A percentile compares a stretch with the other conserved stretches of the same genome.
Conservation (phyloP, 805 yeast species). For the Zygosaccharomyces kombuchaensis region DNA sequence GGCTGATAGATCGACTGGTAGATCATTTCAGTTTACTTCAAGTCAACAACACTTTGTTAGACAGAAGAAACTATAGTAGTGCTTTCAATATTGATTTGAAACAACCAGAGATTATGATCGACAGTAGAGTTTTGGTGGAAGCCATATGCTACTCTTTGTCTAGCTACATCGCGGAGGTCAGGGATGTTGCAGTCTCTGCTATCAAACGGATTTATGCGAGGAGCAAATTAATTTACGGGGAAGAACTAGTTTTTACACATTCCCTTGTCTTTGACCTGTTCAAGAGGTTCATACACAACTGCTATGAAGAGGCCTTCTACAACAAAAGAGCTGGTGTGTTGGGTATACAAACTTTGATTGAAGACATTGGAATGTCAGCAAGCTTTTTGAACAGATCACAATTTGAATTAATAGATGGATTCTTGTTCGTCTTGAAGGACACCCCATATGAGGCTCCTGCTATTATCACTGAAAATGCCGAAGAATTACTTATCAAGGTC, state of each 20-base stretch:
- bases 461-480: slow-evolving; percentile 69
- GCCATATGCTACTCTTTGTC: slow-evolving; percentile 79
- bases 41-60: slow-evolving; percentile 66
- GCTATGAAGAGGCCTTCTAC: slow-evolving; percentile 85
- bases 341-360: slow-evolving; percentile 71
- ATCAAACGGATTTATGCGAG: slow-evolving; percentile 58
- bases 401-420: slow-evolving; percentile 77
- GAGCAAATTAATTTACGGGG: slow-evolving; percentile 64
- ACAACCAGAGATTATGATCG: slow-evolving; percentile 69
- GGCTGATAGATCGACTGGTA: slow-evolving; percentile 59
- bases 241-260: slow-evolving; percentile 61
- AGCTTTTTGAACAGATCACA: slow-evolving; percentile 74
- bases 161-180: slow-evolving; percentile 64
- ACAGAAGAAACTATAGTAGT: slow-evolving; percentile 61
- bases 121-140: slow-evolving; percentile 64
- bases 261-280: slow-evolving; percentile 74
- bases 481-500: slow-evolving; percentile 57
- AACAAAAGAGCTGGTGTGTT: slow-evolving; percentile 84
- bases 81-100: slow-evolving; percentile 71
- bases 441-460: slow-evolving; percentile 85
- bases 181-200: slow-evolving; percentile 65
- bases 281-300: slow-evolving; percentile 80
- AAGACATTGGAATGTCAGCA: slow-evolving; percentile 62
- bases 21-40: slow-evolving; percentile 77
- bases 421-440: slow-evolving; percentile 86